Base-by-base conservation (phyloP, 441 rosid genomes). In the Euphorbia neoarborescens region DNA sequence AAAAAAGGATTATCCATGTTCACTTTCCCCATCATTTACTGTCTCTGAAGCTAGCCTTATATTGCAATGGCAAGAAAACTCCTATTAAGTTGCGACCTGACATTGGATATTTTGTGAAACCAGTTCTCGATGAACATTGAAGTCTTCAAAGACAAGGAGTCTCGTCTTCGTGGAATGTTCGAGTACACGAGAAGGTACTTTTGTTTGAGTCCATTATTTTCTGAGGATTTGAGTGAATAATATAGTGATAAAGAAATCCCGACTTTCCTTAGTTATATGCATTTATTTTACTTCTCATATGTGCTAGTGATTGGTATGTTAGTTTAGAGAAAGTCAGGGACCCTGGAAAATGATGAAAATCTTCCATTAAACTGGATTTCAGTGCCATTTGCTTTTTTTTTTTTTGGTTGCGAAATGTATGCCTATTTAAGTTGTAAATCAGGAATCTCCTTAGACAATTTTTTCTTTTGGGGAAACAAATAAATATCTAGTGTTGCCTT, bases 31-130 rank as follows among this genome's bases (percentile, higher is more conserved):
- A 94, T 82, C 99, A 91, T 81, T 79, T 91, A 30, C 81, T 94
- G 85, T 96, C 97, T 70, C 76, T 87, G 84, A 91, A 82, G 84
- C 78, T 94, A 69, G 75, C 80, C 65, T 79, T 91, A 68, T 77
- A 78, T 69, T 84, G 75, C 60, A 78, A 83, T 78, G 87, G 77
- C 44, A 85, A 82, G 81, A 88, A 79, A 76, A 77, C 84, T 77
- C 87, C 90, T 12, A 89, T 90, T 71, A 90, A 92, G 88, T 78
- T 92, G 85, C 80, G 91, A 69, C 97, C 99, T 63, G 93, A 94
- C 80, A 90, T 94, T 63, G 97, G 97, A 48, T 91, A 91, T 81
- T 91, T 94, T 81, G 87, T 91, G 68, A 94, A 84, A 78, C 97
- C 99, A 57, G 86, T 81, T 72, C 84, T n/a, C 84, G 0, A 78